Percentiles rank a stretch among this genome's conserved stretches.
Evolutionary conservation across 1,139 yeast genomes (phyloP).

Genomic region (Debaryomycetaceae sp.): DNA sequence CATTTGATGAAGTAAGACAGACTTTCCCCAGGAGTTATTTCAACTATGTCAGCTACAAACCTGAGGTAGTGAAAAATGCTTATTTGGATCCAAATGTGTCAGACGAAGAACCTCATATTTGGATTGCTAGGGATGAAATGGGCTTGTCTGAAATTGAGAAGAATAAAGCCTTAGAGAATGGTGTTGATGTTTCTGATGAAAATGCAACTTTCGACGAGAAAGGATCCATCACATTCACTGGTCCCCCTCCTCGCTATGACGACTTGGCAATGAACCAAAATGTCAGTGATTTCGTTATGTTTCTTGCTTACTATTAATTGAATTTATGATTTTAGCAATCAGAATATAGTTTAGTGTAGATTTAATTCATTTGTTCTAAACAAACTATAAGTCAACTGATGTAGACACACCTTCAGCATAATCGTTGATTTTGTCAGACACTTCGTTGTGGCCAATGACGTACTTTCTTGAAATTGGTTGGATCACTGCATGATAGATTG

Average conservation of each 20-base stretch:
- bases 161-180: conserved; percentile 51
- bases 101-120: conserved; percentile 60
- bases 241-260: conserved; percentile 61
- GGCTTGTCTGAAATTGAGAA: conserved; percentile 65
- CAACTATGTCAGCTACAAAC: conserved; percentile 43
- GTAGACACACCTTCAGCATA: conserved; percentile 52
- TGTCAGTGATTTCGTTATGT: conserved; percentile 6
- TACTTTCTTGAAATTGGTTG: conserved; percentile 71
- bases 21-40: conserved; percentile 39
- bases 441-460: conserved; percentile 24
- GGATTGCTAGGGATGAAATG: conserved; percentile 69
- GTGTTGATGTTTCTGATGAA: conserved; percentile 56
- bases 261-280: conserved; percentile 30
- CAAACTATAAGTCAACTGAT: conserved; percentile 26
- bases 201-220: conserved; percentile 55
- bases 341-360: neutral
- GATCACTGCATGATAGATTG: conserved; percentile 61
- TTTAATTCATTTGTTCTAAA: neutral
- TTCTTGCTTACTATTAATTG: neutral
- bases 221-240: conserved; percentile 50
- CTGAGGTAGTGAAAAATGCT: conserved; percentile 47
- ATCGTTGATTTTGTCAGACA: conserved; percentile 36
- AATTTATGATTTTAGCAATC: neutral
- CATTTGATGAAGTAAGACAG: conserved; percentile 36
- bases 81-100: conserved; percentile 64